A percentile compares a stretch with the other conserved stretches of the same genome.
phyloP scores from a whole-genome alignment of 371 early-diverging fungal species.

The Mortierella sp. region DNA sequence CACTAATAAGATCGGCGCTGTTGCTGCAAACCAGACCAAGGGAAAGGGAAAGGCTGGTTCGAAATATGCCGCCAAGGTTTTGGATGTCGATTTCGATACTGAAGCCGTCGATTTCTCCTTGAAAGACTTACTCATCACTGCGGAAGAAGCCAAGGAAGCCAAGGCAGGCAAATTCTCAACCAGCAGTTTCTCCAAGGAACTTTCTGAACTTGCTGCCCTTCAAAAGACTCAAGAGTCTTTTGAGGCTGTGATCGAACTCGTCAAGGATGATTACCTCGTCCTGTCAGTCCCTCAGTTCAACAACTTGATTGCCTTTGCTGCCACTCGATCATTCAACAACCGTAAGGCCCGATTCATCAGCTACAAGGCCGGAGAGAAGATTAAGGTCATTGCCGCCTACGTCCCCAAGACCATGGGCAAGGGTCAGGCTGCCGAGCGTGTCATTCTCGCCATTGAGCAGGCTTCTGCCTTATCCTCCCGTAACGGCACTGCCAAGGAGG shows the following conservation, averaged over 20 bases:
- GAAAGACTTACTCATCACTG: slow-evolving; percentile 51
- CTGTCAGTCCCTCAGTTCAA: slow-evolving; percentile 68
- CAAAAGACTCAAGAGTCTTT: slow-evolving; percentile 52
- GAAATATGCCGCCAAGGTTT: slow-evolving; percentile 63
- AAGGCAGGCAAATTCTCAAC: slow-evolving; percentile 33
- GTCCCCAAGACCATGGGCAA: slow-evolving; percentile 48
- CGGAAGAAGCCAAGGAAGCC: slow-evolving; percentile 37
- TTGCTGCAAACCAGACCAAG: slow-evolving; percentile 66
- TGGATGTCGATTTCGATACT: slow-evolving; percentile 76
- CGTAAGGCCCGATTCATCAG: slow-evolving; percentile 65
- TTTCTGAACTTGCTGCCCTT: slow-evolving; percentile 50
- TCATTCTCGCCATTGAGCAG: slow-evolving; percentile 57
- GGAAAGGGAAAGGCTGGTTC: slow-evolving; percentile 60
- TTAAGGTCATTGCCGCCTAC: slow-evolving; percentile 59
- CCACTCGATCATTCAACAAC: slow-evolving; percentile 67
- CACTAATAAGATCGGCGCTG: slow-evolving; percentile 63
- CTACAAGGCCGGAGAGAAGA: slow-evolving; percentile 69
- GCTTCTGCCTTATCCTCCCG: slow-evolving; percentile 14
- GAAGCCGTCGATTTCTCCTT: slow-evolving; percentile 71
- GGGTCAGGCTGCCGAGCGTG: slow-evolving; percentile 56
- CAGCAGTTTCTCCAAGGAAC: slow-evolving; percentile 26
- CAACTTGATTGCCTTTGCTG: slow-evolving; percentile 68
- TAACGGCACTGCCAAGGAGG: slow-evolving; percentile 52
- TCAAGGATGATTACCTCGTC: slow-evolving; percentile 83
- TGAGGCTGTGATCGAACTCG: slow-evolving; percentile 73